phyloP scores from a whole-genome alignment of 371 early-diverging fungal genomes.

The Catenaria anguillulae region DNA sequence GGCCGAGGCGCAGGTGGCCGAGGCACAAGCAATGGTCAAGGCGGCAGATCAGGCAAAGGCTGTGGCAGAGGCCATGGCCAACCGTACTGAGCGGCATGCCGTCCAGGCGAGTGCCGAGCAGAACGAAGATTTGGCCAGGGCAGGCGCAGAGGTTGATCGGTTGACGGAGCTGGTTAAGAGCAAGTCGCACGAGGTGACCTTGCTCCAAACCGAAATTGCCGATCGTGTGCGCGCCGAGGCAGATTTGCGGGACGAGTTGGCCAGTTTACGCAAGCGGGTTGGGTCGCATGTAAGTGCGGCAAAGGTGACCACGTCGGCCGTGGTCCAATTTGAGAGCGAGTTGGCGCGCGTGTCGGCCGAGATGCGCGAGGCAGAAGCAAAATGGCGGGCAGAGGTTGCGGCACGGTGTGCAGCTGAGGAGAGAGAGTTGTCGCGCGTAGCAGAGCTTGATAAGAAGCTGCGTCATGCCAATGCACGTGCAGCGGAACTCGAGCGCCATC shows the following conservation, averaged over 20 bases:
- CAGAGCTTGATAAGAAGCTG: not conserved
- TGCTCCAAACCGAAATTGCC: not conserved
- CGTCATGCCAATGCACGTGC: not conserved
- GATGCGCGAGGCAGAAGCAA: not conserved
- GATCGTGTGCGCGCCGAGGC: not conserved
- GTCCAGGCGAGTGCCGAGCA: slow-evolving; percentile 14
- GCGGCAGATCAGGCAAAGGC: slow-evolving; percentile 15
- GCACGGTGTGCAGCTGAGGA: not conserved
- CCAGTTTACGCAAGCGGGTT: not conserved
- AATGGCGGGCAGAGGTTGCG: not conserved
- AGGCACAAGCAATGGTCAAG: slow-evolving; percentile 10
- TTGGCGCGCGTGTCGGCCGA: not conserved
- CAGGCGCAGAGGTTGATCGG: slow-evolving; percentile 1
- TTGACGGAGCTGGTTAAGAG: not conserved
- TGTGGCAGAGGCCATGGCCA: not conserved
- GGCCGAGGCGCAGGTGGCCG: slow-evolving; percentile 13
- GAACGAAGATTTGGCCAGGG: slow-evolving; percentile 15
- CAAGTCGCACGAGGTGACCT: not conserved
- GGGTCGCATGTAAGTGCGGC: not conserved
- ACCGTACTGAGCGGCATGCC: not conserved
- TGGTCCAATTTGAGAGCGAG: not conserved
- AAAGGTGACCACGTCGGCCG: not conserved
- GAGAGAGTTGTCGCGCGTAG: not conserved
- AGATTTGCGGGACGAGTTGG: not conserved
- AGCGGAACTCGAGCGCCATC: not conserved